Base-by-base conservation (phyloP, 495 filamentous ascomycete species). In the Trichocladium antarcticum region DNA sequence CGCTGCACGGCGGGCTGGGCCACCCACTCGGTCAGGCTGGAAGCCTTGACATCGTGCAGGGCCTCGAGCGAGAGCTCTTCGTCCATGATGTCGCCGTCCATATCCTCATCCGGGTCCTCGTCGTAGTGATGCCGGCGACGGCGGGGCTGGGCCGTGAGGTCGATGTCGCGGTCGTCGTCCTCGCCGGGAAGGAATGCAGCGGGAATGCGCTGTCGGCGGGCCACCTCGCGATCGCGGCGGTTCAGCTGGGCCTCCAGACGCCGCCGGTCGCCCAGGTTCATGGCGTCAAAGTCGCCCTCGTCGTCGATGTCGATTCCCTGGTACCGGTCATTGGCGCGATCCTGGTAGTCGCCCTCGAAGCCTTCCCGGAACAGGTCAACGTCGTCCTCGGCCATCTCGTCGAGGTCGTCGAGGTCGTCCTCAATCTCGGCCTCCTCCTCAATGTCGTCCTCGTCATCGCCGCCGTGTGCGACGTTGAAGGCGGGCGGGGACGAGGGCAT, bases 351-450 rank as follows among this genome's bases (percentile, higher is more conserved):
- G 49, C 75, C 74, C 66, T 95, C 87, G 65, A 89, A 95, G 52
- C 87, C 84, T 55, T 93, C 85, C 28, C 75, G 84, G 59, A 96
- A 96, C 21, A 99, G 77, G 68, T 99, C 90, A 56, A 96, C 94
- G 15, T 92, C 86, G 58, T 97, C 92, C 64, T 97, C 93, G 10
- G 89, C 93, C 79, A 89, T 79, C 65, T 99, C 93, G 55, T 97
- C 93, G 38, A 87, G 77, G 57, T 99, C 93, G 47, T 96, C 89
- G 55, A 96, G 80, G 58, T 95, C 88, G 39, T 75, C 81, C 37
- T 82, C 72, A 6, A 93, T 64, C 51, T 88, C 59, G 38, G 45
- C 55, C 2, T 60, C 61, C 27, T 64, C 61, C 44, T 62, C 59
- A 10, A 62, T 54, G 11, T 80, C 76, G 45, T 89, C 82, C 31